These are phyloP conservation scores for Wickerhamiella sergipiensis DNA, from an alignment of 805 yeast species.

Conservation along the genomic window DNA sequence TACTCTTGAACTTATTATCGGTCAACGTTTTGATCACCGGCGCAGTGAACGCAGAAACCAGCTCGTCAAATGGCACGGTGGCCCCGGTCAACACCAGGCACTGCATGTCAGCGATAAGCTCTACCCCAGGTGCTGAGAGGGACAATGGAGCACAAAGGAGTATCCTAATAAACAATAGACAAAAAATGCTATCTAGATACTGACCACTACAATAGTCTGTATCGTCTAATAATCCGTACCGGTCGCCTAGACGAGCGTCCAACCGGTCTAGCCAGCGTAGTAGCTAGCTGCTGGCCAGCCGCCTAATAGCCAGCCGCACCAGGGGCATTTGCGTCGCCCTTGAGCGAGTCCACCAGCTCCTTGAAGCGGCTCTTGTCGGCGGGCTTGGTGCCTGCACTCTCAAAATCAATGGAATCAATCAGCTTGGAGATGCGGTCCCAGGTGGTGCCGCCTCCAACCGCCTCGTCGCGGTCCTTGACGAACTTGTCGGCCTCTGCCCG, in stretches of 20 bases:
- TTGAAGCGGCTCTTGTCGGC: conserved; percentile 62
- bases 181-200: background rate
- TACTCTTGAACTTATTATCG: conserved; percentile 25
- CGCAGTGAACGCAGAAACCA: conserved; percentile 35
- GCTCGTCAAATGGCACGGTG: conserved; percentile 60
- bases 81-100: conserved; percentile 76
- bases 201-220: background rate
- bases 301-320: conserved; percentile 54
- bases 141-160: background rate
- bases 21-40: conserved; percentile 28
- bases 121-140: too few relatives aligned
- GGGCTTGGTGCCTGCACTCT: conserved; percentile 31
- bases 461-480: conserved; percentile 56
- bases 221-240: background rate
- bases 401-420: conserved; percentile 29
- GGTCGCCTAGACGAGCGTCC: too few relatives aligned
- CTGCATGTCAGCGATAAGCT: conserved; percentile 7
- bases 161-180: background rate
- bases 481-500: conserved; percentile 57
- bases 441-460: conserved; percentile 30
- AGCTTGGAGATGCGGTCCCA: conserved; percentile 50
- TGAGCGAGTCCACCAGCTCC: conserved; percentile 47
- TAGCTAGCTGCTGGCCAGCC: too few relatives aligned
- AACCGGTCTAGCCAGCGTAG: too few relatives aligned
- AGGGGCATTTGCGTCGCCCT: conserved; percentile 59